Conservation (phyloP, 140 eudicot species). For the Flaveria floridana region DNA sequence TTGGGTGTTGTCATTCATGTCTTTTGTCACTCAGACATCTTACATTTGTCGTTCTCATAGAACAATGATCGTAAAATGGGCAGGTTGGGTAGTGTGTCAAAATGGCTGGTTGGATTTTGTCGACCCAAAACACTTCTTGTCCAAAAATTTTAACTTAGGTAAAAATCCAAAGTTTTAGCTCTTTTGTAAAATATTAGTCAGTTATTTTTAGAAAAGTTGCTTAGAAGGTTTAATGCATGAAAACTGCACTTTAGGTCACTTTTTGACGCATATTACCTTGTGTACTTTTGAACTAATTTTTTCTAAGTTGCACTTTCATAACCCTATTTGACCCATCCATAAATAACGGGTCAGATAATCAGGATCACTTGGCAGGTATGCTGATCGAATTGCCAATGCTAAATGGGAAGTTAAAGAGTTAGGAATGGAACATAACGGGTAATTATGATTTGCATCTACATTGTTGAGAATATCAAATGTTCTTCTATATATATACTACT, state of each 20-base stretch:
- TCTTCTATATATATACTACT: slow-evolving; percentile 17
- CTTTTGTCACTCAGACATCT: slow-evolving; percentile 20
- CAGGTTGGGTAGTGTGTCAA: slow-evolving; percentile 11
- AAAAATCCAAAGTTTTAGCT: neutral
- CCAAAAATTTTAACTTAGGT: neutral
- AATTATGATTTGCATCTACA: slow-evolving; percentile 21
- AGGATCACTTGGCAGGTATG: slow-evolving; percentile 67
- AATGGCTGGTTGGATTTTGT: neutral
- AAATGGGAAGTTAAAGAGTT: slow-evolving; percentile 98
- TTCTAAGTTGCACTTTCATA: neutral
- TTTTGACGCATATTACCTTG: slow-evolving; percentile 5
- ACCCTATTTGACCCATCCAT: neutral
- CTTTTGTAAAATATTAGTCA: neutral
- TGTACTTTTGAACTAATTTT: neutral
- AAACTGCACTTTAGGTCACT: neutral
- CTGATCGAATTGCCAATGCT: slow-evolving; percentile 84
- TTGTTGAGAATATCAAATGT: slow-evolving; percentile 3
- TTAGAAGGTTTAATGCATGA: neutral
- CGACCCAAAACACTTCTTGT: slow-evolving; percentile 2
- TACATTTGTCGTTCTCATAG: neutral
- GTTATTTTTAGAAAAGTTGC: neutral
- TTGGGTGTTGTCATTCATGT: neutral
- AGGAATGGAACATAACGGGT: slow-evolving; percentile 97
- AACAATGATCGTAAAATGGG: neutral
- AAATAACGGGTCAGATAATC: neutral